Evolutionary conservation across 2,329 filamentous ascomycete species (phyloP).

Genomic region (Stagonosporopsis chrysanthemi): DNA sequence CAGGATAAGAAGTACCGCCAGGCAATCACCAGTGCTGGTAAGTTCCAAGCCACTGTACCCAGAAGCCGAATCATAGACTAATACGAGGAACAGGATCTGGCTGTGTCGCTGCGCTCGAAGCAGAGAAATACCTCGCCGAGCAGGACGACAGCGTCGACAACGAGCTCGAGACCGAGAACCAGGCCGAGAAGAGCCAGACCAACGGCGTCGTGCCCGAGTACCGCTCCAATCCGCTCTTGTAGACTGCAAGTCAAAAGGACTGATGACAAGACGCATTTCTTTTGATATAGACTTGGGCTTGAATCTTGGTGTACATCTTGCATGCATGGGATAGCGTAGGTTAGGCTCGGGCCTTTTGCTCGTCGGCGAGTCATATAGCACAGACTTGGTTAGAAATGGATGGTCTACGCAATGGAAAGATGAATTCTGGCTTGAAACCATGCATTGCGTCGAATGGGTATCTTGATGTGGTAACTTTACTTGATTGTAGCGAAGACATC

Average conservation of each 20-base stretch:
- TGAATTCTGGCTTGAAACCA: background rate
- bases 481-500: background rate
- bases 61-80: slow-evolving; percentile 18
- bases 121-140: slow-evolving; percentile 90
- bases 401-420: slow-evolving; percentile 8
- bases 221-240: slow-evolving; percentile 69
- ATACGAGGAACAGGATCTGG: slow-evolving; percentile 72
- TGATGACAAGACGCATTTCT: slow-evolving; percentile 4
- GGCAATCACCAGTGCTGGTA: slow-evolving; percentile 95
- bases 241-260: slow-evolving; percentile 25
- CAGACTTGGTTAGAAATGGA: slow-evolving; percentile 32
- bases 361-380: slow-evolving; percentile 24
- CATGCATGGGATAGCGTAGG: slow-evolving; percentile 20
- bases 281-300: slow-evolving; percentile 14
- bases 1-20: slow-evolving; percentile 99
- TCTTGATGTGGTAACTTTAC: background rate
- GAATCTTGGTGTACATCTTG: slow-evolving; percentile 15
- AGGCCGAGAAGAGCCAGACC: slow-evolving; percentile 58
- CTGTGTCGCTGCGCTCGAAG: slow-evolving; percentile 94
- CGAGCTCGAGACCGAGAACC: slow-evolving; percentile 58
- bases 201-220: slow-evolving; percentile 68
- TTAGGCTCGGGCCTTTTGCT: slow-evolving; percentile 29
- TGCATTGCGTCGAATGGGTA: background rate
- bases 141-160: slow-evolving; percentile 64
- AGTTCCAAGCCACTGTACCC: slow-evolving; percentile 46